These are phyloP conservation scores for Tricholoma matsutake DNA, from an alignment of 768 basidiomycete species.

Conservation along the genomic window DNA sequence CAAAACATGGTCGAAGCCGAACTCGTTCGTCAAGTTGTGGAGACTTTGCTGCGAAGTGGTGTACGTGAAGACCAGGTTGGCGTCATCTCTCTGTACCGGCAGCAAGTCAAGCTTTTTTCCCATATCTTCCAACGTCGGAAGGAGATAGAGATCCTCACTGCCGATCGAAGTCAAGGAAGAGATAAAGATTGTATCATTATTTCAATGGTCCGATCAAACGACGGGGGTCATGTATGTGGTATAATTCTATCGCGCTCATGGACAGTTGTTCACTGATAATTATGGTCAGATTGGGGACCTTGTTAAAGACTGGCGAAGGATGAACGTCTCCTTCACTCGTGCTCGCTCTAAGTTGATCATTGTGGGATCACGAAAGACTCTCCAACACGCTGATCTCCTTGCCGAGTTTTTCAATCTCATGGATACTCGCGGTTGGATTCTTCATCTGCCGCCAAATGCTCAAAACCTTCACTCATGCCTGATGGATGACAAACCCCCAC, in stretches of 20 bases:
- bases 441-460: conserved; percentile 52
- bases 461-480: conserved; percentile 45
- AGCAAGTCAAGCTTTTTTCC: conserved; percentile 88
- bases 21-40: conserved; percentile 63
- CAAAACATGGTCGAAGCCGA: conserved; percentile 84
- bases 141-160: conserved; percentile 82
- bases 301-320: conserved; percentile 91
- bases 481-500: conserved; percentile 7
- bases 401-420: conserved; percentile 76
- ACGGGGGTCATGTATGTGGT: conserved; percentile 61
- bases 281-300: conserved; percentile 78
- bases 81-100: conserved; percentile 88
- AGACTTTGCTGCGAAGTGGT: conserved; percentile 64
- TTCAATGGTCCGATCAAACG: conserved; percentile 89
- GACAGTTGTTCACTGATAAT: neutral
- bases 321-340: conserved; percentile 96
- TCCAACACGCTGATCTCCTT: conserved; percentile 59
- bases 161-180: conserved; percentile 90
- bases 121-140: conserved; percentile 54
- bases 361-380: conserved; percentile 81
- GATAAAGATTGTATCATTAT: conserved; percentile 96
- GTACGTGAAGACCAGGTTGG: conserved; percentile 72
- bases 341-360: conserved; percentile 89
- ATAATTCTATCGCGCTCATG: neutral
- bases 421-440: conserved; percentile 69